Evolutionary conservation across 2,329 filamentous ascomycete genomes (phyloP).

Genomic region (Dothideomycetidae sp.): DNA sequence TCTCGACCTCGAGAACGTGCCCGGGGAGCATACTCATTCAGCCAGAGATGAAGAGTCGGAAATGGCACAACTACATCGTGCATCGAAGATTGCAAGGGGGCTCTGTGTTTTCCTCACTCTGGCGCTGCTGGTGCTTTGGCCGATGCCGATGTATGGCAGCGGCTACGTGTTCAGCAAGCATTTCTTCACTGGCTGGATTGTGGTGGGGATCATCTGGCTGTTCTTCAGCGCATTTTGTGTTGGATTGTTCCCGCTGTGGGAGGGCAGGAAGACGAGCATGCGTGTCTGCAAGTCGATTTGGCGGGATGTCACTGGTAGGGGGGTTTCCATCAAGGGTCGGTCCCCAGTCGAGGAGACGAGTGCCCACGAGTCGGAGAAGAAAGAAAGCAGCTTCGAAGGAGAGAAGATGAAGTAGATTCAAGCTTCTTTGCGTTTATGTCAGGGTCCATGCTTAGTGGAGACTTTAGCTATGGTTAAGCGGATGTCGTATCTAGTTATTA

Average conservation of each 20-base stretch:
- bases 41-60: slow-evolving; percentile 29
- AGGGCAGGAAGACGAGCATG: slow-evolving; percentile 54
- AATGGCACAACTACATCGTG: slow-evolving; percentile 28
- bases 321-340: too few species aligned
- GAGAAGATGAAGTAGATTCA: background rate
- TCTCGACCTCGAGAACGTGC: slow-evolving; percentile 50
- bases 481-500: too few species aligned
- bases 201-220: slow-evolving; percentile 66
- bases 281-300: slow-evolving; percentile 48
- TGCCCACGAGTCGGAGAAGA: too few species aligned
- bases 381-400: background rate
- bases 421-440: too few species aligned
- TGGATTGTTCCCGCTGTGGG: slow-evolving; percentile 67
- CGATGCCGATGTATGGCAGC: slow-evolving; percentile 78
- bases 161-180: slow-evolving; percentile 68
- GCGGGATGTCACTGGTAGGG: slow-evolving; percentile 39
- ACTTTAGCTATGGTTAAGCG: too few species aligned
- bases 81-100: slow-evolving; percentile 38
- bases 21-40: slow-evolving; percentile 32
- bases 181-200: slow-evolving; percentile 65
- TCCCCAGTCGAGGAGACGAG: too few species aligned
- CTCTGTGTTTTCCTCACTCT: slow-evolving; percentile 53
- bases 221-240: slow-evolving; percentile 60
- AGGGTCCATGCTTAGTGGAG: too few species aligned
- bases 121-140: slow-evolving; percentile 67